phyloP scores from a whole-genome alignment of 192 early-diverging fungal genomes.

The Funneliformis geosporum region DNA sequence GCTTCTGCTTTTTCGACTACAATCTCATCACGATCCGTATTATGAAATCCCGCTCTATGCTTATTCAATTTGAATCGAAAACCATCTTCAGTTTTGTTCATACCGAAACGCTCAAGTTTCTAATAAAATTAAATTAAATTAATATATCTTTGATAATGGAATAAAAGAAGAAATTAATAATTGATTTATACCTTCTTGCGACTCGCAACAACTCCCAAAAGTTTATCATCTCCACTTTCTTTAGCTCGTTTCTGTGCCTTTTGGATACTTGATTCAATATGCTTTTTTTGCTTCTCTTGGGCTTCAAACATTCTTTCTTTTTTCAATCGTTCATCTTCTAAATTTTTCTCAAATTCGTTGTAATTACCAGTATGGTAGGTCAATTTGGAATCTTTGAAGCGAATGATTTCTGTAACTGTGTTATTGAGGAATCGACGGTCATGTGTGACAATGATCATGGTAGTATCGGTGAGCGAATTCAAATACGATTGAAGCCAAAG shows the following conservation, averaged over 20 bases:
- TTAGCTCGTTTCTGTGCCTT: constrained; percentile 70
- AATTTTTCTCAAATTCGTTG: constrained; percentile 77
- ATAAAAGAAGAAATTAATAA: neutral
- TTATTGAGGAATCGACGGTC: constrained; percentile 86
- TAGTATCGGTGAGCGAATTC: constrained; percentile 55
- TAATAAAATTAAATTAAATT: constrained; percentile 21
- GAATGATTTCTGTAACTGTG: constrained; percentile 74
- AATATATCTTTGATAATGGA: neutral
- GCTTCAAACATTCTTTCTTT: constrained; percentile 65
- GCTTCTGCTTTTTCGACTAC: constrained; percentile 58
- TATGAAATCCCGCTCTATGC: constrained; percentile 33
- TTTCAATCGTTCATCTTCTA: constrained; percentile 69
- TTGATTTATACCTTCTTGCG: constrained; percentile 64
- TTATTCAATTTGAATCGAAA: constrained; percentile 61
- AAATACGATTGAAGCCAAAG: constrained; percentile 89
- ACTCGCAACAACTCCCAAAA: constrained; percentile 69
- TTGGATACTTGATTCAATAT: constrained; percentile 80
- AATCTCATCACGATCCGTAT: constrained; percentile 54
- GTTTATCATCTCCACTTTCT: constrained; percentile 81
- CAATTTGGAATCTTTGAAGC: constrained; percentile 70
- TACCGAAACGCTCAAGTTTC: constrained; percentile 68
- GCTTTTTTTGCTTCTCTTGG: constrained; percentile 69
- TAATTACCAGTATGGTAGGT: constrained; percentile 84
- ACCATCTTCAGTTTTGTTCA: constrained; percentile 67
- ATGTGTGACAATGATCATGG: constrained; percentile 86